Evolutionary conservation across 768 basidiomycete species (phyloP).

Genomic region (Artomyces pyxidatus): DNA sequence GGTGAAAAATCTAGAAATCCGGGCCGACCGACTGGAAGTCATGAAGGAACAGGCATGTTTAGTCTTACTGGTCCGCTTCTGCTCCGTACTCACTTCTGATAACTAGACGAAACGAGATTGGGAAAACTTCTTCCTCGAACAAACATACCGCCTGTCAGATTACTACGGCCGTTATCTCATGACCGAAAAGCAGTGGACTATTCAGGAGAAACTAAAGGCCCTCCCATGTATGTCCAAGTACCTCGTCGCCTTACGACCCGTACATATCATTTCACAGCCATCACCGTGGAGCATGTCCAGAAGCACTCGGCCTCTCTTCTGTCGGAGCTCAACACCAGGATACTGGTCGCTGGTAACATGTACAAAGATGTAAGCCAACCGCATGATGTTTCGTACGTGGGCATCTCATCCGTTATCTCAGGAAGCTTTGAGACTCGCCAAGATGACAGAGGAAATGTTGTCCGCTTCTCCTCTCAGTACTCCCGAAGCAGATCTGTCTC

Average conservation of each 20-base stretch:
- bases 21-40: slow-evolving; percentile 66
- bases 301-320: slow-evolving; percentile 52
- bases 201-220: slow-evolving; percentile 68
- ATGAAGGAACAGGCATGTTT: slow-evolving; percentile 73
- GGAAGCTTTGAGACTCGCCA: slow-evolving; percentile 72
- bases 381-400: too few species aligned
- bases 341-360: slow-evolving; percentile 79
- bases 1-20: slow-evolving; percentile 53
- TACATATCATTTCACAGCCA: slow-evolving; percentile 33
- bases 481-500: slow-evolving; percentile 40
- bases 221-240: slow-evolving; percentile 52
- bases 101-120: slow-evolving; percentile 64
- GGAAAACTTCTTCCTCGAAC: slow-evolving; percentile 81
- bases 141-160: slow-evolving; percentile 74
- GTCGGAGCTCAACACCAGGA: slow-evolving; percentile 56
- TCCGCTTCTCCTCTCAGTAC: slow-evolving; percentile 43
- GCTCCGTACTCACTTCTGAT: not conserved
- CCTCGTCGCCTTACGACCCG: not conserved
- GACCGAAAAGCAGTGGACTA: slow-evolving; percentile 64
- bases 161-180: slow-evolving; percentile 68
- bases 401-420: slow-evolving; percentile 23
- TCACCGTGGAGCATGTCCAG: slow-evolving; percentile 66
- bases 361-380: slow-evolving; percentile 57
- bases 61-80: not conserved
- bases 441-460: slow-evolving; percentile 63